A percentile compares a stretch with the other conserved stretches of the same genome.
phyloP scores from a whole-genome alignment of 805 yeast genomes.

The Myxozyma geophila region DNA sequence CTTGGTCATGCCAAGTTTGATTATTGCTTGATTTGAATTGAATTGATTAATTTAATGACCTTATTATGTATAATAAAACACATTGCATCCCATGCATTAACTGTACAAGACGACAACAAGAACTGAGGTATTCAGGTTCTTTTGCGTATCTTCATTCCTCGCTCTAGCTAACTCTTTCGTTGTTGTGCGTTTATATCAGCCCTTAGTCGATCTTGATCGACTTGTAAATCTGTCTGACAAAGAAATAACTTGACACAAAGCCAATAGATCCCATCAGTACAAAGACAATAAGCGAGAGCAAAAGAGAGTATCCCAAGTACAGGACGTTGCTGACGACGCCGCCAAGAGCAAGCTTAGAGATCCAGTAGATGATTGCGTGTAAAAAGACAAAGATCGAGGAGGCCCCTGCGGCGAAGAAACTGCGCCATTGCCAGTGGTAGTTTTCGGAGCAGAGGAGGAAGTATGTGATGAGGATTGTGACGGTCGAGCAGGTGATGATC shows the following conservation, averaged over 20 bases:
- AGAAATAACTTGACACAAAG: slow-evolving; percentile 70
- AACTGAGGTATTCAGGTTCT: no score
- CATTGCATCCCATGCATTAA: no score
- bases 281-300: slow-evolving; percentile 73
- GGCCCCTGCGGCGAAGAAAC: slow-evolving; percentile 85
- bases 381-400: slow-evolving; percentile 82
- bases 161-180: background rate
- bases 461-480: slow-evolving; percentile 79
- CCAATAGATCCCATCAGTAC: slow-evolving; percentile 89
- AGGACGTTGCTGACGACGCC: slow-evolving; percentile 77
- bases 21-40: no score
- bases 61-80: no score
- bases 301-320: slow-evolving; percentile 79
- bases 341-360: slow-evolving; percentile 61
- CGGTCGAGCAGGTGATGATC: slow-evolving; percentile 78
- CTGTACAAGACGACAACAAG: no score
- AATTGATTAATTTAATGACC: no score
- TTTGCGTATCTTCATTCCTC: background rate
- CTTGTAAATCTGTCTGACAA: slow-evolving; percentile 77
- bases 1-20: no score
- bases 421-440: slow-evolving; percentile 98
- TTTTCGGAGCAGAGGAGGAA: slow-evolving; percentile 87
- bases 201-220: slow-evolving; percentile 80
- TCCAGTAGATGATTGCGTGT: slow-evolving; percentile 67
- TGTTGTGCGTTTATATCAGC: background rate